Evolutionary conservation across 495 filamentous ascomycete species (phyloP), one percentile per base, ranked within the genome.

Genomic region (Aspergillus carlsbadensis): DNA sequence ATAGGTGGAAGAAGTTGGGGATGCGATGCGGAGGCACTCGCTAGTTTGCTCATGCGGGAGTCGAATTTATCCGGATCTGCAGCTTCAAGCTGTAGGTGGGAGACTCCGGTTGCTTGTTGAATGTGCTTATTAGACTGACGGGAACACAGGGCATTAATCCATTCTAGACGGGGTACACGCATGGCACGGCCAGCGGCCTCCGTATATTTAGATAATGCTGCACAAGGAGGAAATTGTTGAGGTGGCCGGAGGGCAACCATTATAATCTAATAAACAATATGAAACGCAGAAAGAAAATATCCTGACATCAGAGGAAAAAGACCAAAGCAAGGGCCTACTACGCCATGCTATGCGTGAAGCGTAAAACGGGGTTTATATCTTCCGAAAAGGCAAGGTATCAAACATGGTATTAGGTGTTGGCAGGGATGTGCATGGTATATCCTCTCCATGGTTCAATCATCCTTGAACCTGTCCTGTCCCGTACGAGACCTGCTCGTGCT

Each of bases 401-500:
- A 60, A 31, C 47, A 52, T 36, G 21, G 46, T 37, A 35, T 43
- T 57, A 56, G 26, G 26, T 29, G 26, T 29, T 57, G 41, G 60
- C 35, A 40, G 56, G 56, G 20, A 42, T 60, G 42, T 18, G 31
- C 8, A 41, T 41, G 29, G 22, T 41, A 31, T 14, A 35, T 21
- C n/a, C n/a, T 13, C n/a, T 5, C 20, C 18, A 11, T 33, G 7
- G 48, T 41, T 66, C 42, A 75, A 55, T 71, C 70, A 34, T 70
- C 69, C 54, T 73, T 75, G 14, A 34, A 36, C 42, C 72, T 64
- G 6, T 69, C 47, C 20, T 49, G 65, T 43, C 59, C 56, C 35
- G 65, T 58, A 60, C 75, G 75, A 76, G 71, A 67, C 70, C 75
- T 65, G 73, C 70, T 75, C 70, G 69, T 70, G 48, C 65, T 64